Base-by-base conservation (phyloP, 1,139 yeast species). In the Blastobotrys indianensis region DNA sequence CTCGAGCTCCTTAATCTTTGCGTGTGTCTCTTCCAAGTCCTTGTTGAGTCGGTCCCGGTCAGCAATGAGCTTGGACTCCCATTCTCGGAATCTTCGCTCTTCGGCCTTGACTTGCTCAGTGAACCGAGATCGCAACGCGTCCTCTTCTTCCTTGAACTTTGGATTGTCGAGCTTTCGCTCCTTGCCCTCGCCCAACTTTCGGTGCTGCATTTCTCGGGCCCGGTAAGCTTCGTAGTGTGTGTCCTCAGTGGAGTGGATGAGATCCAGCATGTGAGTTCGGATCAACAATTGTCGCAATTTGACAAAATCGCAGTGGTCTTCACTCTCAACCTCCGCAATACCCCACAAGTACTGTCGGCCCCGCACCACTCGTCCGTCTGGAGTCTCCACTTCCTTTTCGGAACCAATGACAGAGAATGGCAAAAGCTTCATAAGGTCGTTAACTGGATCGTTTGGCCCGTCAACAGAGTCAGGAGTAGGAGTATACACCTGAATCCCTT, bases 261-360 rank as follows among this genome's bases (percentile, higher is more conserved):
- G 75, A 66, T 92, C 99, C 62, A 94, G 77, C 87, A 92, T 79
- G 69, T 92, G 92, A 25, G 96, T 86, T 69, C 98, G 83, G 64
- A 94, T 75, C 52, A 92, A 71, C 59, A 92, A 75, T 55, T 90
- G 79, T 69, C 98, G 82, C 62, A 92, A 76, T 67, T 88, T 88
- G 67, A 87, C 82, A 72, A 94, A 92, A 68, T 92, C 98, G 69
- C 97, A 90, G 65, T 92, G 97, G 51, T 77, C 76, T 63, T 90
- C 97, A 66, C 92, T 92, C 67, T 92, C 98, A 44, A 92, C 96
- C 67, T 92, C 97, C 44, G 92, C 97, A 46, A 86, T 74, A 38
- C 98, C 98, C 98, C 98, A 92, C 52, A 95, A 90, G 64, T 92
- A 92, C 65, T 86, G 86, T 68, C 99, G 82, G 40, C 96, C 98